These are phyloP conservation scores for Russula lepida DNA, from an alignment of 768 basidiomycete species.

Conservation along the genomic window DNA sequence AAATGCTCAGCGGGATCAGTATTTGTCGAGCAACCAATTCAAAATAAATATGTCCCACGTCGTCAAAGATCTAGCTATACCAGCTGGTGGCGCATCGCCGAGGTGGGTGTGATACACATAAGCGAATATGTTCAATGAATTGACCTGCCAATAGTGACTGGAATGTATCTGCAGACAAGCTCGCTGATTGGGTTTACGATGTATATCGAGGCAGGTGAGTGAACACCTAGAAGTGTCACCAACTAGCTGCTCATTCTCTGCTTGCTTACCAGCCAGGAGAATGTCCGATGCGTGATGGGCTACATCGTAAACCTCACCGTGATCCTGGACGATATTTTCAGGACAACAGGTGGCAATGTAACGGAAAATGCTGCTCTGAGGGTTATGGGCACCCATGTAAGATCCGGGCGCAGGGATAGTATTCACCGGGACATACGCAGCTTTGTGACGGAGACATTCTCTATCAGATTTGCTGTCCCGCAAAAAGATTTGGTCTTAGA, in stretches of 20 bases:
- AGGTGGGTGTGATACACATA: background rate
- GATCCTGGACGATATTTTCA: background rate
- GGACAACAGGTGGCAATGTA: background rate
- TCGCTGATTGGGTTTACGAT: background rate
- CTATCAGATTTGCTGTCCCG: too few species aligned
- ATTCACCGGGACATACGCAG: background rate
- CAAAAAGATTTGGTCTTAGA: too few species aligned
- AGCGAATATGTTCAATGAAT: background rate
- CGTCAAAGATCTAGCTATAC: background rate
- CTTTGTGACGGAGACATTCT: background rate
- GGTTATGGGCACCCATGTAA: background rate
- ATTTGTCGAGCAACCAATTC: background rate
- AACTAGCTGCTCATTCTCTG: background rate
- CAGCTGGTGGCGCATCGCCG: background rate
- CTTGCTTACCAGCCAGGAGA: background rate
- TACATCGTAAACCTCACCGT: background rate
- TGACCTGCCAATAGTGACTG: background rate
- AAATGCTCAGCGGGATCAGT: background rate
- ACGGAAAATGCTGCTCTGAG: background rate
- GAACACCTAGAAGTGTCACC: too few species aligned
- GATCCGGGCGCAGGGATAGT: background rate
- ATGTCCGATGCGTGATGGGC: background rate
- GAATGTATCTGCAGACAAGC: background rate
- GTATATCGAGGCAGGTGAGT: background rate
- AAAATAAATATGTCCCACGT: conserved; percentile 3